Percentiles rank a stretch among this genome's conserved stretches.
These are phyloP conservation scores for Penicillium sp. DNA, from an alignment of 2,329 filamentous ascomycete species.

Conservation along the genomic window DNA sequence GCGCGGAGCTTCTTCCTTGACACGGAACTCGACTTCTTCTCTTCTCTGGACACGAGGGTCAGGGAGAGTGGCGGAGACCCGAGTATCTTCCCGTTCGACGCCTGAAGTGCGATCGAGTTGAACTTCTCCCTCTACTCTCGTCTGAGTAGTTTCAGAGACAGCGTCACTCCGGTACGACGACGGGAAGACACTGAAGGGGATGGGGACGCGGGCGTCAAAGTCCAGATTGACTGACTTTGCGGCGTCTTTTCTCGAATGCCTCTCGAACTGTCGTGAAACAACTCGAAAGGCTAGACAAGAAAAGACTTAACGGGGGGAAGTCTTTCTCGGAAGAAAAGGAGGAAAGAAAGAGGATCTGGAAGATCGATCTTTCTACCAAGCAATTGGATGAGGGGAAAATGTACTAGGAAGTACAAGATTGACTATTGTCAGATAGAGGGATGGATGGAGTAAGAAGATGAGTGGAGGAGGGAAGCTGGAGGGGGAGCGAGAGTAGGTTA, in stretches of 20 bases:
- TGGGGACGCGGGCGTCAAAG: constrained; percentile 99
- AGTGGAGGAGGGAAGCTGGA: constrained; percentile 13
- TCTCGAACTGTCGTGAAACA: constrained; percentile 52
- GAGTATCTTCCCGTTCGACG: constrained; percentile 99
- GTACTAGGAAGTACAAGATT: constrained; percentile 3
- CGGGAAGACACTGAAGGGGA: constrained; percentile 99
- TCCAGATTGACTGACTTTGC: constrained; percentile 94
- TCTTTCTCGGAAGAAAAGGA: constrained; percentile 39
- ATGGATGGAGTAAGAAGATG: background rate
- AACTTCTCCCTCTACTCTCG: constrained; percentile 88
- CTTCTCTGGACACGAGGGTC: constrained; percentile 70
- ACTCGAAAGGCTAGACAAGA: constrained; percentile 55
- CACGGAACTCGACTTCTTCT: constrained; percentile 86
- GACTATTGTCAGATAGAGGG: background rate
- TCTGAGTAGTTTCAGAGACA: constrained; percentile 68
- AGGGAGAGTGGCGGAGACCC: constrained; percentile 68
- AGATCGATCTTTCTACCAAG: constrained; percentile 26
- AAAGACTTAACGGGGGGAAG: constrained; percentile 47
- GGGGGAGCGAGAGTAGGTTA: constrained; percentile 25
- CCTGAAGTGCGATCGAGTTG: constrained; percentile 73
- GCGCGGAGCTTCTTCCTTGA: constrained; percentile 54
- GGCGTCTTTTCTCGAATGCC: constrained; percentile 72
- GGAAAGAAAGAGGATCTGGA: constrained; percentile 23
- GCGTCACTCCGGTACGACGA: constrained; percentile 87
- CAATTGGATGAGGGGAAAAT: background rate